These are phyloP conservation scores for Brassica rapa DNA, from an alignment of 345 rosid genomes.

Conservation along the genomic window DNA sequence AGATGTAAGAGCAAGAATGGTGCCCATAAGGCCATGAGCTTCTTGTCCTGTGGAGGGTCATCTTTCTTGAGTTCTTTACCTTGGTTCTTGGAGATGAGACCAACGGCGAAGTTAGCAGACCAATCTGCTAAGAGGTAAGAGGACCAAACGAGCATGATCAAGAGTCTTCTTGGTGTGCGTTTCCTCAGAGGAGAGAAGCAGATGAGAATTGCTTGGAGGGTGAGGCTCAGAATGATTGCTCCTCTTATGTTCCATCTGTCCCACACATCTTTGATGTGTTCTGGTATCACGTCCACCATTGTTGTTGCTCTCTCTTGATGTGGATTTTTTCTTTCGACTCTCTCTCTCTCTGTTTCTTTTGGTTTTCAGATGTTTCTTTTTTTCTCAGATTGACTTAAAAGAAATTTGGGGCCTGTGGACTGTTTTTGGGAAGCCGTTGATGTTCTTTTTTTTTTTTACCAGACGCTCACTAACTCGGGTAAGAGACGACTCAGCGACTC, in stretches of 20 bases:
- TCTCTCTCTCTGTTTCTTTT: not conserved
- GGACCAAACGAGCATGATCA: conserved; percentile 53
- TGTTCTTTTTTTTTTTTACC: conserved; percentile 13
- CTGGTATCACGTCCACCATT: conserved; percentile 47
- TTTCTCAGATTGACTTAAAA: conserved; percentile 2
- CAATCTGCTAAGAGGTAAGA: conserved; percentile 64
- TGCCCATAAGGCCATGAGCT: conserved; percentile 70
- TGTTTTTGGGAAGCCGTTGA: conserved; percentile 19
- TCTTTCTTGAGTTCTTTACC: conserved; percentile 18
- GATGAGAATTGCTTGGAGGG: conserved; percentile 55
- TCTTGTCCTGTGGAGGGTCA: conserved; percentile 21
- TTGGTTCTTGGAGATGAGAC: conserved; percentile 57
- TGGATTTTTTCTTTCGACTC: not conserved
- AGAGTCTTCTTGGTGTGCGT: conserved; percentile 40
- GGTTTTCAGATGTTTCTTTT: conserved; percentile 5
- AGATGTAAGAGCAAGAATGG: conserved; percentile 66
- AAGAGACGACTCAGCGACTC: conserved; percentile 17
- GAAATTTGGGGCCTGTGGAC: conserved; percentile 1
- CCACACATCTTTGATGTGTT: conserved; percentile 42
- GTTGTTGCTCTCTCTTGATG: not conserved
- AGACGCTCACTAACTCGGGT: conserved; percentile 1
- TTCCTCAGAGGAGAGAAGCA: conserved; percentile 55
- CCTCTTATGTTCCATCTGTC: conserved; percentile 61
- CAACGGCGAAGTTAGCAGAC: conserved; percentile 58
- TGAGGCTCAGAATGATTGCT: conserved; percentile 55